Evolutionary conservation across 78 protist species (phyloP).

Genomic region (Trichosphaerium sp.): DNA sequence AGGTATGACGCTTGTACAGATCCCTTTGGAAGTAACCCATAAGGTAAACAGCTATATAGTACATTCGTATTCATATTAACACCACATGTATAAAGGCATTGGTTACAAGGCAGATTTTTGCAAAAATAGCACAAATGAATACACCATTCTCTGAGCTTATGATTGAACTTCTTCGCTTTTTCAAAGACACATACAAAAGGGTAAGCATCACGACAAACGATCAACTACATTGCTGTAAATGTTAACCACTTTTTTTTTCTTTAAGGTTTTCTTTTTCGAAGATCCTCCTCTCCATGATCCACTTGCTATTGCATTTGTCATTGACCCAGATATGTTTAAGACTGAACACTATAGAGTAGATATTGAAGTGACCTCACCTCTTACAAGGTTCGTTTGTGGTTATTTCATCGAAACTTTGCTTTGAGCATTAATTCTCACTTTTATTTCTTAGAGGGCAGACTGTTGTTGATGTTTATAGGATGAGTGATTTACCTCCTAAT

Average conservation of each 20-base stretch:
- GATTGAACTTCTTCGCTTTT: slow-evolving; percentile 47
- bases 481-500: slow-evolving; percentile 32
- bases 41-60: too few relatives aligned
- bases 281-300: slow-evolving; percentile 83
- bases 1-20: slow-evolving; percentile 63
- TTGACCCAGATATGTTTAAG: slow-evolving; percentile 55
- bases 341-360: slow-evolving; percentile 53
- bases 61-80: neutral
- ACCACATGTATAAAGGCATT: slow-evolving; percentile 36
- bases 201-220: slow-evolving; percentile 24
- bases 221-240: too few relatives aligned
- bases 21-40: slow-evolving; percentile 71
- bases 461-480: slow-evolving; percentile 44
- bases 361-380: slow-evolving; percentile 37
- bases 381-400: too few relatives aligned
- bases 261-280: neutral
- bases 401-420: too few relatives aligned
- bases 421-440: neutral
- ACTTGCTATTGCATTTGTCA: slow-evolving; percentile 58
- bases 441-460: slow-evolving; percentile 50
- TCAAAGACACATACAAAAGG: slow-evolving; percentile 36
- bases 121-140: slow-evolving; percentile 14
- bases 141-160: slow-evolving; percentile 22
- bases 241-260: neutral
- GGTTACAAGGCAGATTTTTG: slow-evolving; percentile 11